Percentiles rank a stretch among this genome's conserved stretches.
These are phyloP conservation scores for Trichophyton rubrum DNA, from an alignment of 2,329 filamentous ascomycete genomes.

Conservation along the genomic window DNA sequence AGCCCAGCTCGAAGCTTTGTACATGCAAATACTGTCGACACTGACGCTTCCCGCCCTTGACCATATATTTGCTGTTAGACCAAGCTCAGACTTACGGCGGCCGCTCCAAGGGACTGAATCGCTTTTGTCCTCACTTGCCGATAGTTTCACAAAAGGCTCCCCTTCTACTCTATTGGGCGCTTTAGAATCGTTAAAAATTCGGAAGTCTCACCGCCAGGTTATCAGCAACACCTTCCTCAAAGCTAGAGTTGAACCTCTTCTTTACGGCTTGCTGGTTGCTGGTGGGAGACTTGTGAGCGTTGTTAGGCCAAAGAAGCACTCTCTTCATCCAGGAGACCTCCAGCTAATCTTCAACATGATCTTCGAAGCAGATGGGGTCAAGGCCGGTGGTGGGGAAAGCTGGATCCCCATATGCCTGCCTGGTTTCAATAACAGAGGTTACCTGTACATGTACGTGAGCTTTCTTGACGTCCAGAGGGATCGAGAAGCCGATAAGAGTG, in stretches of 20 bases:
- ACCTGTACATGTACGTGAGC: conserved; percentile 98
- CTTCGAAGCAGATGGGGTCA: conserved; percentile 85
- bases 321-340: conserved; percentile 84
- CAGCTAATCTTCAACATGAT: conserved; percentile 99
- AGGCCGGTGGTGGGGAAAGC: conserved; percentile 85
- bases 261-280: conserved; percentile 89
- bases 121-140: conserved; percentile 78
- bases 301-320: conserved; percentile 85
- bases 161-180: conserved; percentile 78
- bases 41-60: conserved; percentile 77
- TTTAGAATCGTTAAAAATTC: conserved; percentile 81
- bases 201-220: conserved; percentile 70
- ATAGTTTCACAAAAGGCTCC: conserved; percentile 88
- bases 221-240: conserved; percentile 85
- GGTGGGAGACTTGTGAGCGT: conserved; percentile 90
- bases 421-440: conserved; percentile 92
- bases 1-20: conserved; percentile 79
- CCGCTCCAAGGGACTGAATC: conserved; percentile 86
- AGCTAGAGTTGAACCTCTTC: conserved; percentile 59
- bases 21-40: conserved; percentile 97
- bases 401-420: conserved; percentile 95
- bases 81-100: conserved; percentile 84
- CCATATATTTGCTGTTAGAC: conserved; percentile 75
- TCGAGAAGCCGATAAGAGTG: conserved; percentile 7
- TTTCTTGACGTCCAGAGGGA: conserved; percentile 56